Conservation (phyloP, 768 basidiomycete species). For the Russula ochroleuca region DNA sequence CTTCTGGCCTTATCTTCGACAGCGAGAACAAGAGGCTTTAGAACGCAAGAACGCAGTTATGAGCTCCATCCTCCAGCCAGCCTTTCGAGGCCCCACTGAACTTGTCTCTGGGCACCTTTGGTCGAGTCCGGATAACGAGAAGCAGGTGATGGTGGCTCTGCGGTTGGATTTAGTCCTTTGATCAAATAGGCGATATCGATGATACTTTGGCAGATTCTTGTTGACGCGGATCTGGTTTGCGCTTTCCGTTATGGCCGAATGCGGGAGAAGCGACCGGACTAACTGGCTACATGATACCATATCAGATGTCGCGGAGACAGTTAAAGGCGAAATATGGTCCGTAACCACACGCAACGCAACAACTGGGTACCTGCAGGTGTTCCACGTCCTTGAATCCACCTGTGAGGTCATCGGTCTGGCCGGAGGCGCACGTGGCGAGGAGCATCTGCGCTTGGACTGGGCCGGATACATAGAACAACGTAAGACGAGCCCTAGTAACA, state of each 20-base stretch:
- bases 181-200: neutral
- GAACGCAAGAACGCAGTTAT: slow-evolving; percentile 40
- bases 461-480: slow-evolving; percentile 47
- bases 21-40: slow-evolving; percentile 44
- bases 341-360: slow-evolving; percentile 36
- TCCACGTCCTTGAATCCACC: slow-evolving; percentile 64
- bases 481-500: neutral
- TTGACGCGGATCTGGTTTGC: slow-evolving; percentile 60
- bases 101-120: slow-evolving; percentile 49
- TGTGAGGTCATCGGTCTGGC: slow-evolving; percentile 64
- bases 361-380: slow-evolving; percentile 31
- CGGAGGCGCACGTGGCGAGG: slow-evolving; percentile 14
- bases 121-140: slow-evolving; percentile 54
- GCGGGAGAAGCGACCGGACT: slow-evolving; percentile 29
- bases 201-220: slow-evolving; percentile 46
- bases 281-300: slow-evolving; percentile 40
- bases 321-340: slow-evolving; percentile 57
- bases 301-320: slow-evolving; percentile 48
- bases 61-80: slow-evolving; percentile 47
- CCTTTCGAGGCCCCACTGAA: slow-evolving; percentile 33
- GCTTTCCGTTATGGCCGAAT: slow-evolving; percentile 45
- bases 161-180: slow-evolving; percentile 40
- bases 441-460: slow-evolving; percentile 58
- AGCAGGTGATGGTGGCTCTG: slow-evolving; percentile 52
- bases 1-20: slow-evolving; percentile 66